Conservation (phyloP, 2,329 filamentous ascomycete genomes). For the Aspergillus sp. region DNA sequence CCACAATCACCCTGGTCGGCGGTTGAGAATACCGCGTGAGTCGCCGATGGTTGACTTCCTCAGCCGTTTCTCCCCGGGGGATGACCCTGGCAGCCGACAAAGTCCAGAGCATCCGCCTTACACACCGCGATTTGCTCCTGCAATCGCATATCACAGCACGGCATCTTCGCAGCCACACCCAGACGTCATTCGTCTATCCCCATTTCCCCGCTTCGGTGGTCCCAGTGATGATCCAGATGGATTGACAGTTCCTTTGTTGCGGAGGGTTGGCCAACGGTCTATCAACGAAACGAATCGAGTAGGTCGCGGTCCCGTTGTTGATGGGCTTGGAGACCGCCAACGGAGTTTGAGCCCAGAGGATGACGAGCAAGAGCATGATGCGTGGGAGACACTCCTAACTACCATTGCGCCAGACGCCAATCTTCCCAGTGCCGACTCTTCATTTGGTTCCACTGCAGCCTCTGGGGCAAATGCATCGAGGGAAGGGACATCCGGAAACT, state of each 20-base stretch:
- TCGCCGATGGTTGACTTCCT: slow-evolving; percentile 23
- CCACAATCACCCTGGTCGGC: slow-evolving; percentile 27
- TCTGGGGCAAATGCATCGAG: slow-evolving; percentile 22
- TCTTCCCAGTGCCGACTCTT: slow-evolving; percentile 74
- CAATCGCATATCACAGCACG: slow-evolving; percentile 26
- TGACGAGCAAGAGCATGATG: slow-evolving; percentile 46
- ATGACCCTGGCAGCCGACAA: slow-evolving; percentile 10
- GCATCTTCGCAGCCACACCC: slow-evolving; percentile 16
- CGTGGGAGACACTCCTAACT: slow-evolving; percentile 75
- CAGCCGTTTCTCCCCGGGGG: slow-evolving; percentile 15
- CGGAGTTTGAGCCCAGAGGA: slow-evolving; percentile 69
- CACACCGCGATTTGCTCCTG: slow-evolving; percentile 43
- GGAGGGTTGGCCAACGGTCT: slow-evolving; percentile 31
- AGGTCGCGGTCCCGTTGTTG: slow-evolving; percentile 35
- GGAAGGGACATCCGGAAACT: slow-evolving; percentile 26
- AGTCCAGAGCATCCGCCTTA: slow-evolving; percentile 21
- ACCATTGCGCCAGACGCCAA: slow-evolving; percentile 79
- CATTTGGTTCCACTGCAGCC: slow-evolving; percentile 61
- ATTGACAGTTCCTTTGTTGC: slow-evolving; percentile 21
- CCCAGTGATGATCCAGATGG: slow-evolving; percentile 14
- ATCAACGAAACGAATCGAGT: slow-evolving; percentile 17
- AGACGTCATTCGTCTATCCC: slow-evolving; percentile 17
- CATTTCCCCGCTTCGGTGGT: slow-evolving; percentile 18
- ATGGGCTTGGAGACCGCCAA: slow-evolving; percentile 79
- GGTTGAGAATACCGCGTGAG: slow-evolving; percentile 33